Evolutionary conservation across 345 rosid species (phyloP), one percentile per base, ranked within the genome.

Genomic region (Syzygium aqueum): DNA sequence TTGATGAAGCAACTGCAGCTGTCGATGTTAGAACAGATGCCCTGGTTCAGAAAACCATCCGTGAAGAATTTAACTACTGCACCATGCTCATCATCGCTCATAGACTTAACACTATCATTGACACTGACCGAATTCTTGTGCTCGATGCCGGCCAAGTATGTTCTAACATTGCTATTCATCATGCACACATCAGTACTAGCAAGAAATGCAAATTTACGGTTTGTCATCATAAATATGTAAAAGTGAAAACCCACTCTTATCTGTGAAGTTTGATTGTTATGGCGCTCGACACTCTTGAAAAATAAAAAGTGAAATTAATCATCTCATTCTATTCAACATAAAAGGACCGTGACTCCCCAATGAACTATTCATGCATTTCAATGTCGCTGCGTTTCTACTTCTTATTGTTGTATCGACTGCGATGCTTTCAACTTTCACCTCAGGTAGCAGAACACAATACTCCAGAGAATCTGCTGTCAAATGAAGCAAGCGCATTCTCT

Each of bases 1-100:
- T 96, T 3, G 99, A 97, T 84, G 99, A 97, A 92, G 99, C 99
- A 88, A 97, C 99, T 84, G 99, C 98, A 25, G 96, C 98, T 59
- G 99, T 97, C 87, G 99, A 97, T 89, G 99, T 97, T 30, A 92
- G 94, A 89, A 97, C 98, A 6, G 98, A 97, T 88, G 95, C 98
- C 91, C 93, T 96, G 53, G 94, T 97, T 89, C 98, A 96, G 90
- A 95, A 90, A 92, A 97, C 99, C 53, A 97, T 95, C 86, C 95
- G 97, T 6, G 98, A 97, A 91, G 99, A 96, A 89, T 96, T 97
- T 89, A 95, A 89, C 88, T 90, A 96, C 52, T 97, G 99, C 90
- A 93, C 98, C 61, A 96, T 97, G 99, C 93, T 96, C 51, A 91
- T 95, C 19, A 97, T 97, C 53, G 99, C 99, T 80, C 99, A 96